A percentile compares a stretch with the other conserved stretches of the same genome.
phyloP scores from a whole-genome alignment of 2,329 filamentous ascomycete genomes.

The Fusarium kyushuense region DNA sequence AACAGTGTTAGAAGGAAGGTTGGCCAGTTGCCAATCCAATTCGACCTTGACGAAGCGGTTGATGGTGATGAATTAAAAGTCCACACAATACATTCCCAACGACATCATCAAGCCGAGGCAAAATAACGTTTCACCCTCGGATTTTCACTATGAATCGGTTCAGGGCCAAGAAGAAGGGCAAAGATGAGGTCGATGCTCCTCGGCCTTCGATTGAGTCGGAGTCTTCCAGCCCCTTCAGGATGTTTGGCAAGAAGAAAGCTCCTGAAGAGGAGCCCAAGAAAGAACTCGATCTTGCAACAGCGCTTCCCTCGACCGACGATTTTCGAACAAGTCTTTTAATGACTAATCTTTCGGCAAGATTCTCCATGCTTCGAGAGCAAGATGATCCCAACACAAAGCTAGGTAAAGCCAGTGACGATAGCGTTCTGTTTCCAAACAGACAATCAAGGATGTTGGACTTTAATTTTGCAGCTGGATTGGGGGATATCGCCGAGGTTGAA shows the following conservation, averaged over 20 bases:
- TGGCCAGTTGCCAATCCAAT: slow-evolving; percentile 31
- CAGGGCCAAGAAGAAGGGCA: slow-evolving; percentile 76
- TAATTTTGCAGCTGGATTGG: slow-evolving; percentile 69
- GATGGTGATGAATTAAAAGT: slow-evolving; percentile 43
- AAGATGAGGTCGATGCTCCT: slow-evolving; percentile 63
- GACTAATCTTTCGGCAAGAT: slow-evolving; percentile 92
- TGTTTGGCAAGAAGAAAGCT: slow-evolving; percentile 69
- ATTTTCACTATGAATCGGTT: slow-evolving; percentile 77
- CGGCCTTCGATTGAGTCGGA: slow-evolving; percentile 68
- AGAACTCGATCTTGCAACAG: slow-evolving; percentile 78
- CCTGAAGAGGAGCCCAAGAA: slow-evolving; percentile 69
- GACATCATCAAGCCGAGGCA: slow-evolving; percentile 9
- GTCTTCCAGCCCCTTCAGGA: slow-evolving; percentile 63
- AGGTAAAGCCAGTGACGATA: slow-evolving; percentile 95
- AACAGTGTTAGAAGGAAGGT: slow-evolving; percentile 25
- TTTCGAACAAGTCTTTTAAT: slow-evolving; percentile 96
- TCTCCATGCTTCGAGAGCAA: slow-evolving; percentile 96
- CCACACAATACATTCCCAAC: slow-evolving; percentile 1
- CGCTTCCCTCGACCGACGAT: slow-evolving; percentile 84
- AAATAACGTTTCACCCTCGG: slow-evolving; percentile 8
- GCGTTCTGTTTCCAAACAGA: slow-evolving; percentile 85
- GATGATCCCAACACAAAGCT: slow-evolving; percentile 90
- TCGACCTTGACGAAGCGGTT: slow-evolving; percentile 9
- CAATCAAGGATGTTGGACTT: slow-evolving; percentile 82
- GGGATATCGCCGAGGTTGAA: slow-evolving; percentile 91